These are phyloP conservation scores for Tylopilus rubrobrunneus DNA, from an alignment of 768 basidiomycete genomes.

Conservation along the genomic window DNA sequence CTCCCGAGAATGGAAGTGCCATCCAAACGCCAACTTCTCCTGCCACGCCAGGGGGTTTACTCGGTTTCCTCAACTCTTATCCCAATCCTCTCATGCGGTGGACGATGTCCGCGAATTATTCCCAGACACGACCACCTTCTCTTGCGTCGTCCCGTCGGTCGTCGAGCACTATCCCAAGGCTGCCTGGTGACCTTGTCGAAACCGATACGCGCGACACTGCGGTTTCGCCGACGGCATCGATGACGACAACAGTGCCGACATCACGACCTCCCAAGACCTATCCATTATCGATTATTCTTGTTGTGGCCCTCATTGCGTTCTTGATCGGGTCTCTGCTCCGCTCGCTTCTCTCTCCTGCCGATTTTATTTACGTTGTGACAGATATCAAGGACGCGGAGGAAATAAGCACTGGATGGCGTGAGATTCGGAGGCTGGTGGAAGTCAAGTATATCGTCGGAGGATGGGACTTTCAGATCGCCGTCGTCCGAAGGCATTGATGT, in stretches of 20 bases:
- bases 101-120: conserved; percentile 30
- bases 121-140: conserved; percentile 20
- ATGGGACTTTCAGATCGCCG: conserved; percentile 86
- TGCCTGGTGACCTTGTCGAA: conserved; percentile 36
- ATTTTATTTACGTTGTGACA: conserved; percentile 79
- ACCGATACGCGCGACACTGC: conserved; percentile 11
- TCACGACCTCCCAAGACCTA: conserved; percentile 24
- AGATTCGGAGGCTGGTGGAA: conserved; percentile 78
- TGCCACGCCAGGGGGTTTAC: conserved; percentile 39
- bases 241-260: conserved; percentile 3
- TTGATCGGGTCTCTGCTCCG: conserved; percentile 88
- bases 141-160: conserved; percentile 21
- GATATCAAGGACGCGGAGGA: conserved; percentile 53
- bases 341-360: conserved; percentile 83
- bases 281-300: conserved; percentile 55
- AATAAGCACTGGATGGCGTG: conserved; percentile 66
- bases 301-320: conserved; percentile 84
- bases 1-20: conserved; percentile 23
- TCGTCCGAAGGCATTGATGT: conserved; percentile 64
- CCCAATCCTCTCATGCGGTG: conserved; percentile 57
- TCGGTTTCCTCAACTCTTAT: conserved; percentile 60
- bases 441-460: conserved; percentile 77
- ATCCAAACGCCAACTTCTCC: conserved; percentile 18
- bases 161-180: conserved; percentile 21
- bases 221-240: background rate